Conservation (phyloP, 345 rosid genomes). For the Eucalyptus melliodora region DNA sequence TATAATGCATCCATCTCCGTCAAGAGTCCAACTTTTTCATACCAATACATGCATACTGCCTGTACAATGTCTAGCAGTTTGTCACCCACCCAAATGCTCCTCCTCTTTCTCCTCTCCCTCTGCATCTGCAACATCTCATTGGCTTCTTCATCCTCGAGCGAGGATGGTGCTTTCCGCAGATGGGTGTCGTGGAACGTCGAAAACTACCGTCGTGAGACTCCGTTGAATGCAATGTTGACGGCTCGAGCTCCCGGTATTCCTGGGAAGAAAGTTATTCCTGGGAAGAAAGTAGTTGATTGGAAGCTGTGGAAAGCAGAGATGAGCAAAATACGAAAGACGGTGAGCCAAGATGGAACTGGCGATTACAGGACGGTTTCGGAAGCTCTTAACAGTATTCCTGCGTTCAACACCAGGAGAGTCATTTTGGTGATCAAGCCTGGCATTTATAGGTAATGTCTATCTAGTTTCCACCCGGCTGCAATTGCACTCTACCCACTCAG, state of each 20-base stretch:
- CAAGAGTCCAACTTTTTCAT: background rate
- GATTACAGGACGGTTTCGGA: conserved; percentile 30
- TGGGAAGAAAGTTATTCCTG: too few species aligned
- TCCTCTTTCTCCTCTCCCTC: background rate
- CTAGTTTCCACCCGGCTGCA: background rate
- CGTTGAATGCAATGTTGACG: background rate
- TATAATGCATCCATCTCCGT: background rate
- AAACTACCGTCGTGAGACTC: conserved; percentile 6
- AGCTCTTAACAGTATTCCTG: conserved; percentile 35
- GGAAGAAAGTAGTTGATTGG: conserved; percentile 11
- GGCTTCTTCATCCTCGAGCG: background rate
- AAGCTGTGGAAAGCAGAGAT: conserved; percentile 37
- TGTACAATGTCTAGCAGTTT: background rate
- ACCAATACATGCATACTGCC: background rate
- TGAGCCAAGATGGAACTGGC: conserved; percentile 34
- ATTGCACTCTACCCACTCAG: background rate
- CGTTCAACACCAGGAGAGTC: conserved; percentile 26
- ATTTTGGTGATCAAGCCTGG: conserved; percentile 35
- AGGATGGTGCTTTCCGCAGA: conserved; percentile 2
- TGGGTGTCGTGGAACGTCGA: conserved; percentile 46
- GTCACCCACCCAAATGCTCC: background rate
- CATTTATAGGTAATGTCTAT: conserved; percentile 28
- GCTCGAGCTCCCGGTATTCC: background rate
- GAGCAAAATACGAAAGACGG: conserved; percentile 17
- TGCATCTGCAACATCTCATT: background rate